Base-by-base conservation (phyloP, 306 rosid species). In the Cicer cuneatum region DNA sequence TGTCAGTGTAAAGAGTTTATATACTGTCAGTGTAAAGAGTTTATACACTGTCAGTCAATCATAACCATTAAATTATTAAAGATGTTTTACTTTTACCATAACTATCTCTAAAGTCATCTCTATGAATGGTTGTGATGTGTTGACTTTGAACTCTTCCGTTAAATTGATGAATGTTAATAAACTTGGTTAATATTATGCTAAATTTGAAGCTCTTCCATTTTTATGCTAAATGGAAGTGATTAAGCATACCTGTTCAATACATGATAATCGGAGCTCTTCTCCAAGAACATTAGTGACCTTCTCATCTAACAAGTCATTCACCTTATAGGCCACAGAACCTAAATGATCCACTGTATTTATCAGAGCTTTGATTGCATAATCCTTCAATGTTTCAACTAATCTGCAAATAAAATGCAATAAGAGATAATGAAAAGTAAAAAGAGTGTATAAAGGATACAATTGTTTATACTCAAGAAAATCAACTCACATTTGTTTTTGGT, bases 331-430 rank as follows among this genome's bases (percentile, higher is more conserved):
- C 73, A 87, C 98, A 64, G 99, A 92, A 77, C 99, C 99, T 81
- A 95, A 80, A 83, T 95, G 99, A 74, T 95, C 99, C 86, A 95
- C 99, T 1, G 99, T 95, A 85, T 92, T 95, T 61, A 95, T 96
- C 40, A 95, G 90, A 64, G 99, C 99, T 83, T 95, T 95, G 68
- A 90, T 81, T 49, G 99, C 90, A 83, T 95, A 95, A 87, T 95
- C 99, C 81, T 90, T 92, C 89, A 95, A 86, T n/a, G 98, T 90
- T 65, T 95, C 99, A 58, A 95, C 89, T 84, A 92, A 95, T 61
- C 99, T 95, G 80, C 85, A 74, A 24, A 69, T 35, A 70, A 10
- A 59, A 39, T 18, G 16, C 4, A 12, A 11, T 21, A 64, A 66
- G n/a, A 49, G 72, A 78, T 57, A 5, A 15, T 72, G 12, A 77